phyloP scores from a whole-genome alignment of 2,329 filamentous ascomycete species.

The Talaromyces marneffei region DNA sequence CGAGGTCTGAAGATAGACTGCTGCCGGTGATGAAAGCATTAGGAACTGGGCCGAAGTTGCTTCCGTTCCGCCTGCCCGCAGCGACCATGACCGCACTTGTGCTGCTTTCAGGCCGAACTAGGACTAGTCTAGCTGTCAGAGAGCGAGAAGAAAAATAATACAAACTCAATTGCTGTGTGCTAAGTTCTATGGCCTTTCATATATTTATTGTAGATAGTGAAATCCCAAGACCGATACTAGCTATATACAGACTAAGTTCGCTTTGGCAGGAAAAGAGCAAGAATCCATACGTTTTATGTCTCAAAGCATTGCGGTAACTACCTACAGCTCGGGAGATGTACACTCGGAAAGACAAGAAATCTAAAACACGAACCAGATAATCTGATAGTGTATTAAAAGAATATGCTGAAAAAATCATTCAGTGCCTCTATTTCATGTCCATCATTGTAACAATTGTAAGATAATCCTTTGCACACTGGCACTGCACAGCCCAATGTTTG shows the following conservation, averaged over 20 bases:
- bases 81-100: constrained; percentile 11
- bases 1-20: constrained; percentile 6
- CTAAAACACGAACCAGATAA: neutral
- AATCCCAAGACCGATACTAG: neutral
- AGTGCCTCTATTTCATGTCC: neutral
- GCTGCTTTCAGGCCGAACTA: constrained; percentile 26
- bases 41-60: constrained; percentile 12
- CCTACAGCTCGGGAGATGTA: neutral
- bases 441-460: neutral
- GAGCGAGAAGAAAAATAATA: too few relatives aligned
- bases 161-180: neutral
- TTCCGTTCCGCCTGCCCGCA: constrained; percentile 19
- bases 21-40: constrained; percentile 13
- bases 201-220: neutral
- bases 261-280: neutral
- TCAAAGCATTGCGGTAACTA: neutral
- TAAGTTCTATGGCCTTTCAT: neutral
- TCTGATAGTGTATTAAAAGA: neutral
- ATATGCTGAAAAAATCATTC: neutral
- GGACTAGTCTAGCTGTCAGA: neutral
- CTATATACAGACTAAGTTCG: neutral
- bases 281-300: neutral
- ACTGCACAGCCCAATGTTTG: neutral
- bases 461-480: neutral
- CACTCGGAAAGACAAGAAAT: neutral